Evolutionary conservation across 2,329 filamentous ascomycete genomes (phyloP), one percentile per base, ranked within the genome.

Genomic region (Colletotrichum cereale): DNA sequence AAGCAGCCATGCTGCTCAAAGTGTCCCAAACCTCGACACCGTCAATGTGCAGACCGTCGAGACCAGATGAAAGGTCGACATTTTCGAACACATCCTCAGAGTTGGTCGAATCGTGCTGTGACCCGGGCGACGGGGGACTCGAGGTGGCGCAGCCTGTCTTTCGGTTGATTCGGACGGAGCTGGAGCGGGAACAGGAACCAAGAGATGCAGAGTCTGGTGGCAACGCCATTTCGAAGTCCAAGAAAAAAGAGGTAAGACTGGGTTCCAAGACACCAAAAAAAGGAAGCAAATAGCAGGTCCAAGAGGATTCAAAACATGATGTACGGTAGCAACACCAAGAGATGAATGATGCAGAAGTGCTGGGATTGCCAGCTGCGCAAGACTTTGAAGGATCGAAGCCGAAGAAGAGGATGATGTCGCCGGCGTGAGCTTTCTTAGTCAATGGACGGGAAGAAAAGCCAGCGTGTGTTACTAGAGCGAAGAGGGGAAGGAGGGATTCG

Each of bases 211-310:
- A 70, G 56, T 79, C 76, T 68, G 76, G 69, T 72, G 65, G 75
- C 67, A 78, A 75, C 63, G 81, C 79, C 82, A 84, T 84, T 72
- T 57, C 77, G 74, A 64, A 71, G 71, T 71, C 73, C 74, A 75
- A 78, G 75, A 76, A 76, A 77, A 72, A 74, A 76, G 74, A 73
- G 70, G 76, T 78, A 80, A 80, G 76, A 79, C 78, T 76, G 67
- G 78, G 79, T 79, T 81, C 82, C 84, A 85, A 85, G 82, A 82
- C 79, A 80, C 80, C 80, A 81, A 84, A 82, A 82, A 80, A 75
- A 75, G 56, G 68, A 72, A 72, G 69, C 76, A 79, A 76, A 78
- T 76, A 79, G 70, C 72, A 70, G 71, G 73, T 68, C 64, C 67
- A 61, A 44, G 66, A 75, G 66, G 74, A 76, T 76, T 81, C 82